Conservation (phyloP, 2,329 filamentous ascomycete genomes). For the Calycina herbarum region DNA sequence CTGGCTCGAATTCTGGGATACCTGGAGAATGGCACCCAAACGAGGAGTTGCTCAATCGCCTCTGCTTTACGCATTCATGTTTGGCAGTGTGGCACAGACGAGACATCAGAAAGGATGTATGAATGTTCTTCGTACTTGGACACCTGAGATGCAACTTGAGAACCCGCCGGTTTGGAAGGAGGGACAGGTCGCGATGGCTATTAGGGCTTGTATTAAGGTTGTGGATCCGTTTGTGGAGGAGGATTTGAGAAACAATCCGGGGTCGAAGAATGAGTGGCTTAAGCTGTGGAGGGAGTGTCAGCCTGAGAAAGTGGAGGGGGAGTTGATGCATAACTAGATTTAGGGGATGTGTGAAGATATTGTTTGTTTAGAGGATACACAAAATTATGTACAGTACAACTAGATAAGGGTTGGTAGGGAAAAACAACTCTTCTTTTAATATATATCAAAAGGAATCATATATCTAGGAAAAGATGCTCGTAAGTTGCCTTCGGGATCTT, state of each 20-base stretch:
- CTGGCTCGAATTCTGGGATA: conserved; percentile 60
- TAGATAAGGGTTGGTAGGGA: background rate
- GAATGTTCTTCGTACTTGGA: conserved; percentile 51
- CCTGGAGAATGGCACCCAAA: conserved; percentile 57
- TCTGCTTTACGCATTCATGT: conserved; percentile 57
- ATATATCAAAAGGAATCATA: background rate
- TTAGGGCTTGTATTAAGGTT: conserved; percentile 56
- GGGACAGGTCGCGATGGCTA: conserved; percentile 45
- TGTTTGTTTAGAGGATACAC: background rate
- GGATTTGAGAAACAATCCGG: conserved; percentile 17
- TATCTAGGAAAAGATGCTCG: too few relatives aligned
- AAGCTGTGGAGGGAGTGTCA: conserved; percentile 10
- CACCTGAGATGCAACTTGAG: conserved; percentile 61
- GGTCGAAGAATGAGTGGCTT: conserved; percentile 14
- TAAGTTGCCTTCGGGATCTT: too few relatives aligned
- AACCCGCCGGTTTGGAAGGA: conserved; percentile 47
- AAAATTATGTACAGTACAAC: background rate
- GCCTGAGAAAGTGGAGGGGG: background rate
- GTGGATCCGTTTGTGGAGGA: conserved; percentile 48
- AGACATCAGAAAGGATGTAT: conserved; percentile 46
- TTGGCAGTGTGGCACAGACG: conserved; percentile 48
- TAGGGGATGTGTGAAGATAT: background rate
- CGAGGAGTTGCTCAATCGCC: conserved; percentile 49
- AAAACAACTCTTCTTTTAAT: background rate
- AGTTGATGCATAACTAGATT: background rate